Evolutionary conservation across 768 basidiomycete genomes (phyloP), one percentile per base, ranked within the genome.

Genomic region (Mrakia gelida): DNA sequence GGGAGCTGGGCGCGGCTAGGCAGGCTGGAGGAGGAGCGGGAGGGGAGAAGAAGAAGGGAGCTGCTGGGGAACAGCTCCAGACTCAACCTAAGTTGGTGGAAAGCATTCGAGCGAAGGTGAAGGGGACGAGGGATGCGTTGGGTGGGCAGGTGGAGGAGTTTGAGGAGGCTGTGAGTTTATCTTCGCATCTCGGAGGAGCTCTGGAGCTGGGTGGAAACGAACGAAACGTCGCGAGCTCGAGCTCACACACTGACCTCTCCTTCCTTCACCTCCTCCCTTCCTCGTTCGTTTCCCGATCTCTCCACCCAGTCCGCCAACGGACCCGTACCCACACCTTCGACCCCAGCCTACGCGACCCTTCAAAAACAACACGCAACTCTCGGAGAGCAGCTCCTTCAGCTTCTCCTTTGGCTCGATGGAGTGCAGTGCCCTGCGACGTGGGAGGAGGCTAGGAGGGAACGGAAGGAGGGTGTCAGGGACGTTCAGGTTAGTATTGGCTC

Each of bases 381-480:
- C 73, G 90, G 88, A 34, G 96, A 98, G 85, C 85, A 93, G 76
- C 87, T 98, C 34, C 87, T 97, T 34, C 95, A 97, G 83, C 88
- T 90, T n/a, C 86, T 98, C 38, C 88, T 98, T 28, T 89, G 92
- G 71, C 86, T 98, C 49, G 96, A 98, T 81, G 92, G 91, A 71
- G 87, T 97, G 81, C 85, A 86, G 59, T 87, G 93, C 28, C 91
- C 93, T 65, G 86, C 86, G 54, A 88, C 89, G 71, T 97, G 94
- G 92, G 87, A 88, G 13, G 87, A 90, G 7, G 95, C 94, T 21
- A 88, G 95, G 81, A 86, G 86, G 80, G 89, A 92, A 83, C 87
- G 95, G 79, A 97, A 96, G 85, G 89, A 88, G 45, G 95, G 93
- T 0, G 95, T 98, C 71, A 90, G 88, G 80, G 90, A 91, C 81